A percentile compares a stretch with the other conserved stretches of the same genome.
These are phyloP conservation scores for Eucalyptus marginata DNA, from an alignment of 345 rosid species.

Conservation along the genomic window DNA sequence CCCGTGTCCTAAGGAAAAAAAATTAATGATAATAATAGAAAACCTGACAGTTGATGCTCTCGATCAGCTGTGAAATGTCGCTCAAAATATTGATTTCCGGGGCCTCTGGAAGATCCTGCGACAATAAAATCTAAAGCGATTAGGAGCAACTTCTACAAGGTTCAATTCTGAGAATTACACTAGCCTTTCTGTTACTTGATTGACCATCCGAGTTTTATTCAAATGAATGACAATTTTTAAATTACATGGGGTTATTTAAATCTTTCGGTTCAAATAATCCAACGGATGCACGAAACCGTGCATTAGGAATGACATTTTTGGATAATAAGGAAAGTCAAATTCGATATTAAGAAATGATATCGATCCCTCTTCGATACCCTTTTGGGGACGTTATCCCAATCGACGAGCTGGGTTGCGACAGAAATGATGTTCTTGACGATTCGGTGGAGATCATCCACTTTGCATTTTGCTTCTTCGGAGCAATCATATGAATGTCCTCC, in stretches of 20 bases:
- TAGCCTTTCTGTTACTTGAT: too few relatives aligned
- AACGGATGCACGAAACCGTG: too few relatives aligned
- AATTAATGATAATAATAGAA: not conserved
- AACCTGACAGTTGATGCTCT: not conserved
- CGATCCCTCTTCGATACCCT: not conserved
- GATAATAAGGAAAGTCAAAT: too few relatives aligned
- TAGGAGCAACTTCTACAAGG: not conserved
- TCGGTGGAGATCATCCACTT: not conserved
- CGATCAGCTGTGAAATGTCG: not conserved
- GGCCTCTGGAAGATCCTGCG: not conserved
- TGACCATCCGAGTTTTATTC: too few relatives aligned
- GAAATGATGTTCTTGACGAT: not conserved
- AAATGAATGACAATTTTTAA: too few relatives aligned
- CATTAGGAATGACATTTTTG: too few relatives aligned
- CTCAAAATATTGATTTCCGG: fast-evolving
- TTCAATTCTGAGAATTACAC: too few relatives aligned
- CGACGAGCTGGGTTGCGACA: not conserved
- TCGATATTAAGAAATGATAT: too few relatives aligned
- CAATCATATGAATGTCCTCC: fast-evolving
- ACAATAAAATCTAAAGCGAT: not conserved
- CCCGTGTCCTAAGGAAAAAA: too few relatives aligned
- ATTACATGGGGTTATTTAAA: too few relatives aligned
- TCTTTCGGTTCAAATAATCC: too few relatives aligned
- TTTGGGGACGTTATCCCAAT: not conserved
- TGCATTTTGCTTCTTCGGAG: too few relatives aligned